These are phyloP conservation scores for Schizopora paradoxa DNA, from an alignment of 1,284 basidiomycete species.

Conservation along the genomic window DNA sequence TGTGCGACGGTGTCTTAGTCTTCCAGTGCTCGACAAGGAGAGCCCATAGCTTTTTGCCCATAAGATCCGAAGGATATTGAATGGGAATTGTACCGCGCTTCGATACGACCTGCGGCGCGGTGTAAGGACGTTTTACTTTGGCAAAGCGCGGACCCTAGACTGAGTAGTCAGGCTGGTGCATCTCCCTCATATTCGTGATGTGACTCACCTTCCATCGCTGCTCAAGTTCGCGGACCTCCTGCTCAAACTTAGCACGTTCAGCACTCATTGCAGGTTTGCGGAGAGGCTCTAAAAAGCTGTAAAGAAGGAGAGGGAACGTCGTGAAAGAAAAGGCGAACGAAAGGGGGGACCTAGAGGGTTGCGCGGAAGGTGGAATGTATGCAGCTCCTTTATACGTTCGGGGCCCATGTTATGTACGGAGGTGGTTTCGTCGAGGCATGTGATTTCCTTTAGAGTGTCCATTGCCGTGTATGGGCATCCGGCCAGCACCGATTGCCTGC, in stretches of 20 bases:
- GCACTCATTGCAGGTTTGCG: slow-evolving; percentile 18
- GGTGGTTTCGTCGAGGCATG: not conserved
- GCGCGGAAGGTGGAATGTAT: not conserved
- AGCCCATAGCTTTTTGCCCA: slow-evolving; percentile 85
- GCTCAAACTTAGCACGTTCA: slow-evolving; percentile 65
- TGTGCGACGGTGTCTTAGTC: slow-evolving; percentile 78
- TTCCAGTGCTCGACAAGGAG: slow-evolving; percentile 65
- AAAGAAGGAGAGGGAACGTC: not conserved
- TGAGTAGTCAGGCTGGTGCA: slow-evolving; percentile 8
- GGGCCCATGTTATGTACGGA: not conserved
- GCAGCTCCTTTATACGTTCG: not conserved
- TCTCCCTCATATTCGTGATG: not conserved
- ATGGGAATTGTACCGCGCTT: slow-evolving; percentile 89
- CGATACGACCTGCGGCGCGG: slow-evolving; percentile 87
- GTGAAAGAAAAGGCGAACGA: not conserved
- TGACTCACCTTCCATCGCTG: slow-evolving; percentile 84
- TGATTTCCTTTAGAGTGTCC: no score
- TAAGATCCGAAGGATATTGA: slow-evolving; percentile 80
- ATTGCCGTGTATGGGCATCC: not conserved
- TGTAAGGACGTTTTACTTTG: slow-evolving; percentile 84
- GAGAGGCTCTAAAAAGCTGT: not conserved
- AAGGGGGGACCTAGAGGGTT: not conserved
- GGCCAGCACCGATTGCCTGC: not conserved
- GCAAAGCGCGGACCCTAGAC: slow-evolving; percentile 79
- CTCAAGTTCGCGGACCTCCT: slow-evolving; percentile 82